A percentile compares a stretch with the other conserved stretches of the same genome.
Conservation (phyloP, 2,329 filamentous ascomycete genomes). For the Colletotrichum filicis region DNA sequence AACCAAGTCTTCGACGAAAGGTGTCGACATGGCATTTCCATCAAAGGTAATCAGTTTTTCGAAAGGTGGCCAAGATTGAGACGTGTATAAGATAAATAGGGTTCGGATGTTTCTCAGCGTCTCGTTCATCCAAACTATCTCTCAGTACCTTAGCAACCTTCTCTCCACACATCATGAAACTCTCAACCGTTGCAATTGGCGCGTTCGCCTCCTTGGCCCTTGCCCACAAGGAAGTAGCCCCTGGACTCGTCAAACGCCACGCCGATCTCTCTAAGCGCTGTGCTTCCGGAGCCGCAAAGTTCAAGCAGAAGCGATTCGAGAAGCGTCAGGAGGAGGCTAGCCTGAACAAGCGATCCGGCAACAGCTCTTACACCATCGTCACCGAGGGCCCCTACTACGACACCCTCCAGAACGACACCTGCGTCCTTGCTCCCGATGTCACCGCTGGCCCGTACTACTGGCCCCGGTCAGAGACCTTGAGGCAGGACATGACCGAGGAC, state of each 20-base stretch:
- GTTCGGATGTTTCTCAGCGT: not conserved
- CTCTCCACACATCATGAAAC: not conserved
- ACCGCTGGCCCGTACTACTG: conserved; percentile 59
- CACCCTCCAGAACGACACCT: conserved; percentile 45
- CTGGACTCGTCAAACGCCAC: not conserved
- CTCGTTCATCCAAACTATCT: not conserved
- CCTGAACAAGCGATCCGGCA: not conserved
- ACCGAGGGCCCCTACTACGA: conserved; percentile 11
- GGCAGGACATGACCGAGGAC: conserved; percentile 15
- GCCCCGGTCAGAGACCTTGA: conserved; percentile 17
- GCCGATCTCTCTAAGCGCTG: conserved; percentile 14
- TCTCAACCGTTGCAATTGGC: not conserved
- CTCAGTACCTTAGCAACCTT: not conserved
- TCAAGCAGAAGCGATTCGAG: conserved; percentile 3
- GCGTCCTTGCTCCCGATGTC: conserved; percentile 56
- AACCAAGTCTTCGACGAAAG: not conserved
- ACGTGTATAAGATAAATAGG: not conserved
- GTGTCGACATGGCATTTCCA: not conserved
- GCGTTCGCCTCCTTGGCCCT: not conserved
- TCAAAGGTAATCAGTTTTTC: not conserved
- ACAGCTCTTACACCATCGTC: conserved; percentile 8
- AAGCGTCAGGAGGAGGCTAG: not conserved
- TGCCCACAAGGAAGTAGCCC: conserved; percentile 1
- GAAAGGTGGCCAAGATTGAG: not conserved
- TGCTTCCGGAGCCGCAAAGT: not conserved